phyloP scores from a whole-genome alignment of 2,329 filamentous ascomycete genomes.

The Nigrospora sphaerica region DNA sequence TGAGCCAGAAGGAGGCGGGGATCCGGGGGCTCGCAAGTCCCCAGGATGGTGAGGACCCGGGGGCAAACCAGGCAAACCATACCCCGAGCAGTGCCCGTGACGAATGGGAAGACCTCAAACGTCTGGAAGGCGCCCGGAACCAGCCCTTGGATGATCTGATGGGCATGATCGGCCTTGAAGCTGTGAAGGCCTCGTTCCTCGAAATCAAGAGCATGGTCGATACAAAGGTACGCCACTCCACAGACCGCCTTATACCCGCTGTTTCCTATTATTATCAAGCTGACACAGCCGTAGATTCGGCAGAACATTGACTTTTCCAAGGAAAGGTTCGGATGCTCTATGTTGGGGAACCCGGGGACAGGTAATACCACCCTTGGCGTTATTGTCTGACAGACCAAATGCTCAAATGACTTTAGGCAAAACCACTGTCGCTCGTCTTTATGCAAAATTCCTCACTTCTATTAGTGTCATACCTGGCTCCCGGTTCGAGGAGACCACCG shows the following conservation, averaged over 20 bases:
- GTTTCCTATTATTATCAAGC: neutral
- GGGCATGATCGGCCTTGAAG: slow-evolving; percentile 63
- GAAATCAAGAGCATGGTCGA: slow-evolving; percentile 58
- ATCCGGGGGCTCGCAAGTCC: neutral
- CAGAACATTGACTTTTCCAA: slow-evolving; percentile 47
- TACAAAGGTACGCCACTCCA: slow-evolving; percentile 21
- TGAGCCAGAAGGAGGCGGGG: neutral
- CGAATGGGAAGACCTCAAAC: slow-evolving; percentile 59
- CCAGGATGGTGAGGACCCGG: no score
- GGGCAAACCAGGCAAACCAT: no score
- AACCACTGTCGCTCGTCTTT: slow-evolving; percentile 68
- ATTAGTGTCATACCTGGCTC: slow-evolving; percentile 56
- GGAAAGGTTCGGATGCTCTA: slow-evolving; percentile 54
- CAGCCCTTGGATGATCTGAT: slow-evolving; percentile 56
- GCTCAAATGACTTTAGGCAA: slow-evolving; percentile 39
- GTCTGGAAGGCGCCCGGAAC: slow-evolving; percentile 40
- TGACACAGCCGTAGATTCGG: slow-evolving; percentile 23
- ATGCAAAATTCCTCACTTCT: slow-evolving; percentile 56
- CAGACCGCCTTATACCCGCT: no score
- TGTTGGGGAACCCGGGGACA: slow-evolving; percentile 71
- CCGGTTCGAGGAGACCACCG: slow-evolving; percentile 59
- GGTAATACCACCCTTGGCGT: slow-evolving; percentile 32
- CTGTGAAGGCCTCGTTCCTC: slow-evolving; percentile 59
- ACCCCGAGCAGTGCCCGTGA: slow-evolving; percentile 24
- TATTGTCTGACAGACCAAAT: neutral